Conservation (phyloP, 257 asterid genomes). For the Ophiorrhiza pumila region DNA sequence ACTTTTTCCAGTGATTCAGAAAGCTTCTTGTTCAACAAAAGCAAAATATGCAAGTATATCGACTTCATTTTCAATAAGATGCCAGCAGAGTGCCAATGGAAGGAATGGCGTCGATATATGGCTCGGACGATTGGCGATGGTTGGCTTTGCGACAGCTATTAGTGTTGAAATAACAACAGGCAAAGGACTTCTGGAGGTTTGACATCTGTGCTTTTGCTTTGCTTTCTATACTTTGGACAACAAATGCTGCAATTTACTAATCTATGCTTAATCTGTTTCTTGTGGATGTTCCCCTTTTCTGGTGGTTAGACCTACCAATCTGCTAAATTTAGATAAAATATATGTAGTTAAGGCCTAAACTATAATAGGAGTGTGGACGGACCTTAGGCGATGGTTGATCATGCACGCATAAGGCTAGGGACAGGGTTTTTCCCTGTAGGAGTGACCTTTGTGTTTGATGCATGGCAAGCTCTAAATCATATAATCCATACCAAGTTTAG, state of each 20-base stretch:
- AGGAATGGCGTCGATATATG: constrained; percentile 67
- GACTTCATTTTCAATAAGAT: constrained; percentile 44
- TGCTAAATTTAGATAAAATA: neutral
- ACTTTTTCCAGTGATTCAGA: constrained; percentile 40
- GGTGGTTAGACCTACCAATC: neutral
- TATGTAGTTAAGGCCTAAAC: neutral
- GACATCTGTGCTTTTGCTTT: neutral
- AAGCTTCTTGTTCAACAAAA: constrained; percentile 23
- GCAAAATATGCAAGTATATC: constrained; percentile 27
- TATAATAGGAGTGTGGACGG: neutral
- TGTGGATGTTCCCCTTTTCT: neutral
- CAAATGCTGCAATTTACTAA: neutral
- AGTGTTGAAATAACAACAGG: constrained; percentile 77
- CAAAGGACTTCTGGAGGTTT: constrained; percentile 69
- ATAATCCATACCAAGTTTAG: neutral
- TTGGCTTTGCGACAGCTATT: constrained; percentile 73
- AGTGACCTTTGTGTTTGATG: neutral
- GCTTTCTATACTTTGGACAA: neutral
- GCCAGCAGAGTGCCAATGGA: constrained; percentile 69
- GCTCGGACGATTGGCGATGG: constrained; percentile 86
- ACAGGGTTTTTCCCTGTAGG: neutral
- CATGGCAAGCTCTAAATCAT: neutral
- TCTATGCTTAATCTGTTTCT: neutral
- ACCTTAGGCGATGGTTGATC: neutral
- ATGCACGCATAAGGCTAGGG: neutral